Evolutionary conservation across 2,329 filamentous ascomycete genomes (phyloP).

Genomic region (Fusarium proliferatum): DNA sequence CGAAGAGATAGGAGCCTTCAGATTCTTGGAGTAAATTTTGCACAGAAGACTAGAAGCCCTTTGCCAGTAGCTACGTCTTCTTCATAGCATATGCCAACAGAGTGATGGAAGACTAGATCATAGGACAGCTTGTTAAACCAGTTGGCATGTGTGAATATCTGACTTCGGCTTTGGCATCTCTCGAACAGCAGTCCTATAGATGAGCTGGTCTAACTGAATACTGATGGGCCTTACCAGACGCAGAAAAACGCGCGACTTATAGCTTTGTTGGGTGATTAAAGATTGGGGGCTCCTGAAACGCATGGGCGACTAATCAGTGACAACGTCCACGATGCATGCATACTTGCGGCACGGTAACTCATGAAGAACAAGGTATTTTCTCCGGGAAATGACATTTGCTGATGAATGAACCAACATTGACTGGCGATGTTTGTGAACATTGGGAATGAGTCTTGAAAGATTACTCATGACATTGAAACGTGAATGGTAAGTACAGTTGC

Average conservation of each 20-base stretch:
- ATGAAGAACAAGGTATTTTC: neutral
- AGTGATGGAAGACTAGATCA: neutral
- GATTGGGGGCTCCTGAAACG: fast-evolving
- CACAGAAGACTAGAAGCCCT: neutral
- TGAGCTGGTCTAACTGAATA: neutral
- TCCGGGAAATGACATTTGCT: neutral
- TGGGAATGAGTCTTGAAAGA: neutral
- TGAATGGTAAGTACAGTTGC: neutral
- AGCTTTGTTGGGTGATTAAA: neutral
- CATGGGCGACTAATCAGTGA: too few species aligned
- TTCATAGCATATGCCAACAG: neutral
- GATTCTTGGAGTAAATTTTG: neutral
- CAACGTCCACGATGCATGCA: neutral
- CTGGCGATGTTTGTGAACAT: too few species aligned
- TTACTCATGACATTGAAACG: neutral
- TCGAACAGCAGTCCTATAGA: fast-evolving
- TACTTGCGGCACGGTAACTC: neutral
- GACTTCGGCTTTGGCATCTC: neutral
- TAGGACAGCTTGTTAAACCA: neutral
- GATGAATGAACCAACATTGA: neutral
- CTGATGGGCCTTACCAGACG: neutral
- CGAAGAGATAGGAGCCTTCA: too few species aligned
- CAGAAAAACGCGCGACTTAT: neutral
- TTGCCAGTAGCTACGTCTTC: neutral
- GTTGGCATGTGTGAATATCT: neutral